Evolutionary conservation across 1,139 yeast species (phyloP).

Genomic region (Ogataea hybrid): DNA sequence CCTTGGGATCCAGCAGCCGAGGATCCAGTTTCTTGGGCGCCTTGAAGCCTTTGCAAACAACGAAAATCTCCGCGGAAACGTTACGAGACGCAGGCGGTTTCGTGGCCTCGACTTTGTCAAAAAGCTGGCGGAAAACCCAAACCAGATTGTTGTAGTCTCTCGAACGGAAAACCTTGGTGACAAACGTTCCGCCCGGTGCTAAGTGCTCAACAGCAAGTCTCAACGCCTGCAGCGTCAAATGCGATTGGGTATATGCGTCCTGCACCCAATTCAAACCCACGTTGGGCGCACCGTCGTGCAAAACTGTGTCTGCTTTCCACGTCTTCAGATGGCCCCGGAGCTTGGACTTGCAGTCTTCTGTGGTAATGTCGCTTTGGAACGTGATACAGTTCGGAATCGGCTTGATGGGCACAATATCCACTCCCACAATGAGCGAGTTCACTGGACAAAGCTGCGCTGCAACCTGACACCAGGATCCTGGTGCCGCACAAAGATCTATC

Average conservation of each 20-base stretch:
- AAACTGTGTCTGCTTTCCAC: slow-evolving; percentile 97
- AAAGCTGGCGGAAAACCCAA: slow-evolving; percentile 97
- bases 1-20: slow-evolving; percentile 83
- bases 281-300: slow-evolving; percentile 99
- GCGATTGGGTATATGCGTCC: slow-evolving; percentile 98
- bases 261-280: slow-evolving; percentile 99
- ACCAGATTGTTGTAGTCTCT: slow-evolving; percentile 94
- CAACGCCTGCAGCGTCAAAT: slow-evolving; percentile 87
- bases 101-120: slow-evolving; percentile 96
- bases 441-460: slow-evolving; percentile 92
- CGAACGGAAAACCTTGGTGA: slow-evolving; percentile 94
- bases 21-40: slow-evolving; percentile 97
- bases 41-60: slow-evolving; percentile 92
- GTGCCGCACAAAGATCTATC: slow-evolving; percentile 98
- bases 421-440: slow-evolving; percentile 92
- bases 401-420: slow-evolving; percentile 95
- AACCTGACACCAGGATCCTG: slow-evolving; percentile 99
- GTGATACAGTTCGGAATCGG: slow-evolving; percentile 92
- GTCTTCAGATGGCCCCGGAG: slow-evolving; percentile 96
- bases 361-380: slow-evolving; percentile 95
- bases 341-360: slow-evolving; percentile 94
- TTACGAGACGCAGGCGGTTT: slow-evolving; percentile 99
- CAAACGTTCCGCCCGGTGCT: slow-evolving; percentile 91
- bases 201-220: slow-evolving; percentile 95
- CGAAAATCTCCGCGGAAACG: slow-evolving; percentile 98